Percentiles rank a stretch among this genome's conserved stretches.
Evolutionary conservation across 1,284 basidiomycete genomes (phyloP).

Genomic region (Ustilago crameri): DNA sequence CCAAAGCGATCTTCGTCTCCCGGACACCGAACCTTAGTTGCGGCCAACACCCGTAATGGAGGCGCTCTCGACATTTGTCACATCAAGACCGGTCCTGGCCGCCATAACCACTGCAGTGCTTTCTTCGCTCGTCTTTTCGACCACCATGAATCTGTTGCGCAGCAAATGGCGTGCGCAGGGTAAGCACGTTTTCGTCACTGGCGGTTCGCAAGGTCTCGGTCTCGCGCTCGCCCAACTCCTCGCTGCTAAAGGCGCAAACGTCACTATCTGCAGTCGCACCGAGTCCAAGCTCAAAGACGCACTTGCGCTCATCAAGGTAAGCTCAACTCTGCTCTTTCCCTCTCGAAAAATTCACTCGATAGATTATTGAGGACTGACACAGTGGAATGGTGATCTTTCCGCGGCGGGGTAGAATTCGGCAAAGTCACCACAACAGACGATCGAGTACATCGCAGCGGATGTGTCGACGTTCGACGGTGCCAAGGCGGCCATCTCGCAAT

Average conservation of each 20-base stretch:
- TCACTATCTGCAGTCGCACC: slow-evolving; percentile 83
- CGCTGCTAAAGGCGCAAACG: slow-evolving; percentile 78
- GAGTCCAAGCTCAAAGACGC: slow-evolving; percentile 75
- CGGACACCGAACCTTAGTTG: background rate
- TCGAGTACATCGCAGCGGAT: slow-evolving; percentile 55
- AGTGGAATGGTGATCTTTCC: background rate
- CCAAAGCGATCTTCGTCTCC: no score
- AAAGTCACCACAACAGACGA: slow-evolving; percentile 22
- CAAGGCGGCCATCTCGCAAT: slow-evolving; percentile 29
- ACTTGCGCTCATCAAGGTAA: slow-evolving; percentile 75
- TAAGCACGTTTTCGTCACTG: slow-evolving; percentile 74
- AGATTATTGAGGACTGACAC: no score
- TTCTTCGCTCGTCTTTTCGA: slow-evolving; percentile 23
- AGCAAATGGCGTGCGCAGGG: slow-evolving; percentile 36
- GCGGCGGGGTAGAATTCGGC: slow-evolving; percentile 24
- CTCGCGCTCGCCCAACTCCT: slow-evolving; percentile 78
- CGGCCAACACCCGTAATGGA: background rate
- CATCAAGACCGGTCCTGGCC: slow-evolving; percentile 12
- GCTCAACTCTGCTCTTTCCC: background rate
- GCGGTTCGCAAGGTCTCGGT: slow-evolving; percentile 83
- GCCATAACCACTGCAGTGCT: slow-evolving; percentile 14
- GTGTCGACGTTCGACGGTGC: slow-evolving; percentile 62
- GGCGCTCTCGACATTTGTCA: background rate
- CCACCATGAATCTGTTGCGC: slow-evolving; percentile 33
- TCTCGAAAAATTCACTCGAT: no score